Conservation (phyloP, 1,284 basidiomycete genomes). For the Cutaneotrichosporon sp. region DNA sequence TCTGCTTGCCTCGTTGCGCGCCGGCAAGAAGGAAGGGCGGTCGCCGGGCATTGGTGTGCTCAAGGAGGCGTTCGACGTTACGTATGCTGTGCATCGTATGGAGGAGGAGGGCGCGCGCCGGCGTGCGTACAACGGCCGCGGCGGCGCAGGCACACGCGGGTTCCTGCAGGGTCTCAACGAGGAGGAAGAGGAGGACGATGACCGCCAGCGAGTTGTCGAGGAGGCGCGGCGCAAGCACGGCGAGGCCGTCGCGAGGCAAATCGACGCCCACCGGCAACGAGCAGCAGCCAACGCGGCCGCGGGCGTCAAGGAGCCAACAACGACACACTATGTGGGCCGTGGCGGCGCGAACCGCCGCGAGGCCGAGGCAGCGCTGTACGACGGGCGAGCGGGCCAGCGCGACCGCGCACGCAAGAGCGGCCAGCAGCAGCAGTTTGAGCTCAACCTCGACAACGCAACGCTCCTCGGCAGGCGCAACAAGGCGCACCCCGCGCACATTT, state of each 20-base stretch:
- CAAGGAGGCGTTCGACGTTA: slow-evolving; percentile 98
- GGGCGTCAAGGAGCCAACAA: slow-evolving; percentile 47
- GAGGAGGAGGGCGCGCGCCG: slow-evolving; percentile 91
- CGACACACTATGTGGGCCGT: slow-evolving; percentile 48
- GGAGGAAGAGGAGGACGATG: slow-evolving; percentile 67
- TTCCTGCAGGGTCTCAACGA: slow-evolving; percentile 86
- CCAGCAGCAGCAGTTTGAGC: slow-evolving; percentile 57
- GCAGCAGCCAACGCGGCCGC: slow-evolving; percentile 47
- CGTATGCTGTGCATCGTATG: slow-evolving; percentile 98
- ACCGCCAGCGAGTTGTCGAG: slow-evolving; percentile 53
- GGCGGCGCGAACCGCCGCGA: slow-evolving; percentile 50
- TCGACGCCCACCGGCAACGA: slow-evolving; percentile 43
- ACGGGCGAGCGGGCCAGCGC: slow-evolving; percentile 69
- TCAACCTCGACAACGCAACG: slow-evolving; percentile 77
- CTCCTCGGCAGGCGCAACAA: slow-evolving; percentile 57
- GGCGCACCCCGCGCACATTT: neutral
- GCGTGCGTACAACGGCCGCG: slow-evolving; percentile 68
- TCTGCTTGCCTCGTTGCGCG: slow-evolving; percentile 71
- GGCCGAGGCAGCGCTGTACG: slow-evolving; percentile 53
- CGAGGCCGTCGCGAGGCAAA: slow-evolving; percentile 48
- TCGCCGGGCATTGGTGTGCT: slow-evolving; percentile 87
- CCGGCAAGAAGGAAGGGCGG: slow-evolving; percentile 66
- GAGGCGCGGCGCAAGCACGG: slow-evolving; percentile 54
- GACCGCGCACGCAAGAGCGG: slow-evolving; percentile 51
- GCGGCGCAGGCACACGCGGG: slow-evolving; percentile 63